Evolutionary conservation across 75 land plant species (phyloP).

Genomic region (Gnetum montanum): DNA sequence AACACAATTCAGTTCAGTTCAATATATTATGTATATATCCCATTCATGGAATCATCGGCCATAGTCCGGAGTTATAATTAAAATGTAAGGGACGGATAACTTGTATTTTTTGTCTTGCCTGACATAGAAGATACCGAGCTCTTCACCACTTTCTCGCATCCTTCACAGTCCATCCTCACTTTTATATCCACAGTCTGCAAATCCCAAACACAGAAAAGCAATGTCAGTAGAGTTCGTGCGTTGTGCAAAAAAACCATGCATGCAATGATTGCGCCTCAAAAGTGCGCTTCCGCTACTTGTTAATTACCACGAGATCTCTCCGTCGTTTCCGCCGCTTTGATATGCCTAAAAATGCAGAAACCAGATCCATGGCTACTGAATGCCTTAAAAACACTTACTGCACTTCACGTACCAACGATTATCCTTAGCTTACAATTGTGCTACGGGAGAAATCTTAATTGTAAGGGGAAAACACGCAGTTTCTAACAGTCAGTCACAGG

Average conservation of each 20-base stretch:
- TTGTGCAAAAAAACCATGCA: background rate
- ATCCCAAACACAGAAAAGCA: background rate
- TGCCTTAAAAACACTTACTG: too few relatives aligned
- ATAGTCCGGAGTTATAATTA: background rate
- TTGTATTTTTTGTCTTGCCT: constrained; percentile 30
- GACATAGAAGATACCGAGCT: constrained; percentile 26
- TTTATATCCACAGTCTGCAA: constrained; percentile 38
- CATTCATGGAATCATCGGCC: too few relatives aligned
- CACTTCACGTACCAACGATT: too few relatives aligned
- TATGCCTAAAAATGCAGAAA: background rate
- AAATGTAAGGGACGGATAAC: background rate
- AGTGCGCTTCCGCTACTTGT: background rate
- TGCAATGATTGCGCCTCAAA: background rate
- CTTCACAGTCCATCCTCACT: constrained; percentile 54
- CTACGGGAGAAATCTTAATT: too few relatives aligned
- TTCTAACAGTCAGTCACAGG: too few relatives aligned
- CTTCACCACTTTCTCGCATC: constrained; percentile 40
- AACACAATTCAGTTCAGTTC: background rate
- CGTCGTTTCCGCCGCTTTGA: background rate
- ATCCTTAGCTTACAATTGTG: too few relatives aligned
- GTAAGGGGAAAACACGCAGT: too few relatives aligned
- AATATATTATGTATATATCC: too few relatives aligned
- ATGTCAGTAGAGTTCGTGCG: background rate
- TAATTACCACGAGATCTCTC: background rate
- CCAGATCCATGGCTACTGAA: background rate